These are phyloP conservation scores for Fusarium agapanthi DNA, from an alignment of 2,329 filamentous ascomycete species.

Conservation along the genomic window DNA sequence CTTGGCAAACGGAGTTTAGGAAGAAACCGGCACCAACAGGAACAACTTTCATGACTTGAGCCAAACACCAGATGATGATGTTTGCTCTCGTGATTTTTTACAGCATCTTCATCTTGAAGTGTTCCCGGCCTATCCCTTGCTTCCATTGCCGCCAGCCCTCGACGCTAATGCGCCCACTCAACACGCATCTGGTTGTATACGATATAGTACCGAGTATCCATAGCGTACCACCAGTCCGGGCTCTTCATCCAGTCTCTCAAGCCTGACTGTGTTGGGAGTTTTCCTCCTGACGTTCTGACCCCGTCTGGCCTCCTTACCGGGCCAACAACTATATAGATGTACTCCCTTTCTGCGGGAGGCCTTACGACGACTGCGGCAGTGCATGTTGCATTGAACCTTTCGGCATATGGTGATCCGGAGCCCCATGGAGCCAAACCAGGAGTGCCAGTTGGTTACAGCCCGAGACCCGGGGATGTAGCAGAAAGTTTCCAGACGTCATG, in stretches of 20 bases:
- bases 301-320: slow-evolving; percentile 4
- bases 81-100: slow-evolving; percentile 5
- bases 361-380: slow-evolving; percentile 9
- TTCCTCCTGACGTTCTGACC: neutral
- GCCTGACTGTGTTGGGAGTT: neutral
- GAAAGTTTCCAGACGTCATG: slow-evolving; percentile 30
- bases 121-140: slow-evolving; percentile 32
- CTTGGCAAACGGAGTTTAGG: slow-evolving; percentile 30
- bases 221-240: neutral
- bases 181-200: slow-evolving; percentile 17
- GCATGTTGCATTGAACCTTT: slow-evolving; percentile 29
- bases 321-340: slow-evolving; percentile 8
- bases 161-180: slow-evolving; percentile 44
- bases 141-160: slow-evolving; percentile 16
- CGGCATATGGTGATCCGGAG: slow-evolving; percentile 36
- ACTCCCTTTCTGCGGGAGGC: slow-evolving; percentile 22
- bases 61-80: neutral
- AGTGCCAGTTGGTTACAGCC: slow-evolving; percentile 29
- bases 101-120: neutral
- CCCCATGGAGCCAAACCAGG: slow-evolving; percentile 25
- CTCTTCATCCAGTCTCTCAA: slow-evolving; percentile 17
- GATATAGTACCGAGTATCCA: neutral
- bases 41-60: neutral
- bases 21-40: slow-evolving; percentile 10
- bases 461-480: slow-evolving; percentile 20